These are phyloP conservation scores for Sporisorium scitamineum DNA, from an alignment of 1,284 basidiomycete species.

Conservation along the genomic window DNA sequence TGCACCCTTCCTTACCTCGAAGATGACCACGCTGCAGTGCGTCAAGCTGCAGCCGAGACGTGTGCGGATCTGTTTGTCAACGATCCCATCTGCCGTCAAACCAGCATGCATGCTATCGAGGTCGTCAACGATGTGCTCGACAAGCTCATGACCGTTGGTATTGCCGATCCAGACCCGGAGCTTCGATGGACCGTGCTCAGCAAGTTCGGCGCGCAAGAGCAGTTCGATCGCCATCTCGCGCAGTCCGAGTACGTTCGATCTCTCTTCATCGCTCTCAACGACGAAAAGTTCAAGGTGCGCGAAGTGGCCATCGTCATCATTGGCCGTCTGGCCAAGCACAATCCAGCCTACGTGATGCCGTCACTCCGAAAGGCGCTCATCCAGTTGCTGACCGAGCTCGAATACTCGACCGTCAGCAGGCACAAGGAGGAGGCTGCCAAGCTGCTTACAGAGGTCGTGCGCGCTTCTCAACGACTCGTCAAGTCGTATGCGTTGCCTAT, in stretches of 20 bases:
- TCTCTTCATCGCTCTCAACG: conserved; percentile 96
- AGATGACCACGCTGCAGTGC: conserved; percentile 88
- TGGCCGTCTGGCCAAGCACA: conserved; percentile 92
- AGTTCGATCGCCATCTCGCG: conserved; percentile 97
- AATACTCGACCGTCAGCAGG: conserved; percentile 91
- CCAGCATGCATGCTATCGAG: conserved; percentile 95
- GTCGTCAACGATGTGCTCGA: conserved; percentile 98
- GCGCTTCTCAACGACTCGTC: conserved; percentile 89
- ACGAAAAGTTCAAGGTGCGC: conserved; percentile 94
- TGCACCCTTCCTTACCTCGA: conserved; percentile 95
- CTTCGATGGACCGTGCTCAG: conserved; percentile 76
- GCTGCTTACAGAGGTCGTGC: conserved; percentile 65
- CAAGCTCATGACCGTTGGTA: conserved; percentile 94
- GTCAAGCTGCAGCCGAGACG: conserved; percentile 89
- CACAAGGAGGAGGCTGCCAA: conserved; percentile 74
- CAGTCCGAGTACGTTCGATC: conserved; percentile 98
- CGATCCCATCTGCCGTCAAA: conserved; percentile 96
- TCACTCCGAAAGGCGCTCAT: conserved; percentile 95
- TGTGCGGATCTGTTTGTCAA: conserved; percentile 89
- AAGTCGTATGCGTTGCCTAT: conserved; percentile 98
- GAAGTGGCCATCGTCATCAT: conserved; percentile 91
- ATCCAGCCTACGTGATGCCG: conserved; percentile 99
- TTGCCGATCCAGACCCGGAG: conserved; percentile 82
- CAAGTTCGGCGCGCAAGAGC: conserved; percentile 88
- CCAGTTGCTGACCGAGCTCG: conserved; percentile 94